These are phyloP conservation scores for Sphagnum tenellum DNA, from an alignment of 225 moss, liverwort and hornwort genomes.

Conservation along the genomic window DNA sequence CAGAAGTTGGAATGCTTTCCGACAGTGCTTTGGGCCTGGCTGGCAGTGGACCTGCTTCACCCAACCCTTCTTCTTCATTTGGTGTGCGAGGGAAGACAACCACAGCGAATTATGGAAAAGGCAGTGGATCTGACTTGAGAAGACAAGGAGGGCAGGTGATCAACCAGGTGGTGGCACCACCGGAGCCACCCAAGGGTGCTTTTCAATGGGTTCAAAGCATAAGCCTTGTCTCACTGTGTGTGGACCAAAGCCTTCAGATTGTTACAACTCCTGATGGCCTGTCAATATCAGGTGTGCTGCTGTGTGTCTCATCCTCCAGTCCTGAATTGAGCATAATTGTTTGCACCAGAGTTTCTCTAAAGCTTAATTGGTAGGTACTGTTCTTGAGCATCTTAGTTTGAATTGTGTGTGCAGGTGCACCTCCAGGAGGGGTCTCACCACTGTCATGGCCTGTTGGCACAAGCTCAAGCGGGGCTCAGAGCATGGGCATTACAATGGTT, in stretches of 20 bases:
- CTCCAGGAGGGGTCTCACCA: constrained; percentile 58
- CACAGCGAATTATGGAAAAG: constrained; percentile 33
- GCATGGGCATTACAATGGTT: constrained; percentile 51
- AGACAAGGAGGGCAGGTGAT: constrained; percentile 54
- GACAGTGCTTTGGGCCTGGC: constrained; percentile 82
- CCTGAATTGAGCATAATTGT: too few relatives aligned
- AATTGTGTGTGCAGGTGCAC: constrained; percentile 29
- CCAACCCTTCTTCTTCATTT: constrained; percentile 61
- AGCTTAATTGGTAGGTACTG: not conserved
- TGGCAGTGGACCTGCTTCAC: constrained; percentile 78
- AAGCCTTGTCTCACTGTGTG: constrained; percentile 72
- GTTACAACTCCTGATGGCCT: constrained; percentile 59
- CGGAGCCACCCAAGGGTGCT: constrained; percentile 46
- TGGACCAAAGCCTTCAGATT: constrained; percentile 81
- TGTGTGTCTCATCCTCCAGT: too few relatives aligned
- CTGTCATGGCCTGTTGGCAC: constrained; percentile 50
- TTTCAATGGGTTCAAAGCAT: constrained; percentile 92
- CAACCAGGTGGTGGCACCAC: constrained; percentile 16
- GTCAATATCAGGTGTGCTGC: not conserved
- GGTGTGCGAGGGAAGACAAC: constrained; percentile 64
- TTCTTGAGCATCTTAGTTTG: not conserved
- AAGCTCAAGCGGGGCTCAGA: constrained; percentile 36
- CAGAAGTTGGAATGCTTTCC: constrained; percentile 58
- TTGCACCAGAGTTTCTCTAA: not conserved
- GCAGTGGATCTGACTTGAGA: constrained; percentile 27